Conservation (phyloP, 2,329 filamentous ascomycete species). For the Cercospora canescens region DNA sequence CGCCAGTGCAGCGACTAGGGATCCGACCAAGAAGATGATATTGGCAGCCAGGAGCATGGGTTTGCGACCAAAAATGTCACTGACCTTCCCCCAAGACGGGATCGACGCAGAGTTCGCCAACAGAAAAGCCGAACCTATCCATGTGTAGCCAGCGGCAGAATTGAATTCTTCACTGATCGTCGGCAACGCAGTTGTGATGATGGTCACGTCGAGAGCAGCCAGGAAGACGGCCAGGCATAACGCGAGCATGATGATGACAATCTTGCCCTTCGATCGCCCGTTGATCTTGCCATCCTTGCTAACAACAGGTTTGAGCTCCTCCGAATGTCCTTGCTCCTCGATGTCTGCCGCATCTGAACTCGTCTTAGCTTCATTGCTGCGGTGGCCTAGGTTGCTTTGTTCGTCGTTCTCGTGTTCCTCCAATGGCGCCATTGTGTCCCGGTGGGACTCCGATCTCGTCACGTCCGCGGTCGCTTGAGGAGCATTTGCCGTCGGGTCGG, state of each 20-base stretch:
- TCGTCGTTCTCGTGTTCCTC: not conserved
- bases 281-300: slow-evolving; percentile 27
- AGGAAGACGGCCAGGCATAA: slow-evolving; percentile 54
- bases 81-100: slow-evolving; percentile 45
- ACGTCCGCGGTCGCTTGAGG: not conserved
- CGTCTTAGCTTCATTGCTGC: not conserved
- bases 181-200: slow-evolving; percentile 24
- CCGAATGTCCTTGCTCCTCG: slow-evolving; percentile 19
- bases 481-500: not conserved
- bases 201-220: slow-evolving; percentile 58
- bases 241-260: slow-evolving; percentile 50
- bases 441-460: not conserved
- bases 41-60: slow-evolving; percentile 61
- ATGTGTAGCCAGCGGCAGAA: slow-evolving; percentile 53
- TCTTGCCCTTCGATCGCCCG: slow-evolving; percentile 39
- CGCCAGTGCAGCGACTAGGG: slow-evolving; percentile 59
- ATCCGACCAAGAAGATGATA: slow-evolving; percentile 58
- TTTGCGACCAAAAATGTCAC: slow-evolving; percentile 57
- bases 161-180: slow-evolving; percentile 45
- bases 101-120: slow-evolving; percentile 43
- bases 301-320: slow-evolving; percentile 22
- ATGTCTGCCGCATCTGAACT: slow-evolving; percentile 16
- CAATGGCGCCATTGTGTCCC: not conserved
- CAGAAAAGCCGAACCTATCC: slow-evolving; percentile 55
- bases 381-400: not conserved